These are phyloP conservation scores for Coemansia sp. DNA, from an alignment of 192 early-diverging fungal genomes.

Conservation along the genomic window DNA sequence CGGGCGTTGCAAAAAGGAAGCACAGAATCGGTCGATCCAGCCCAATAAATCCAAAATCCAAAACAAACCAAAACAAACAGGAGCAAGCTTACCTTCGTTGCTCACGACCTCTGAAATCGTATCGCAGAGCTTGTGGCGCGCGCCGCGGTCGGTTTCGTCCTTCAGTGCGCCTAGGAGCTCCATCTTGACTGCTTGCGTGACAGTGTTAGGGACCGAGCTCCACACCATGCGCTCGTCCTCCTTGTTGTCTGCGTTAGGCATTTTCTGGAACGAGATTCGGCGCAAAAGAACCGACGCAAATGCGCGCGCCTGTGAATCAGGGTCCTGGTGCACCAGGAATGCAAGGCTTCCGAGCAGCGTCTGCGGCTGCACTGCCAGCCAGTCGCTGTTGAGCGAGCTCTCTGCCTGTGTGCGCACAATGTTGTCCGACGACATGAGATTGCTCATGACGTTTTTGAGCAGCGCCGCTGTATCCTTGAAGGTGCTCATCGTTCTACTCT, in stretches of 20 bases:
- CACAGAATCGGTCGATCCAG: neutral
- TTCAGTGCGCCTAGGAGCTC: slow-evolving; percentile 78
- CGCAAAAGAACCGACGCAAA: slow-evolving; percentile 71
- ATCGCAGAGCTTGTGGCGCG: slow-evolving; percentile 93
- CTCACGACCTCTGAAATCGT: slow-evolving; percentile 87
- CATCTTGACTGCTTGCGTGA: slow-evolving; percentile 67
- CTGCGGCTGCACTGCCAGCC: slow-evolving; percentile 61
- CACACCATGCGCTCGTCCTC: slow-evolving; percentile 67
- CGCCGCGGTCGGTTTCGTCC: slow-evolving; percentile 67
- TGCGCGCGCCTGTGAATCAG: slow-evolving; percentile 59
- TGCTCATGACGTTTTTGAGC: slow-evolving; percentile 48
- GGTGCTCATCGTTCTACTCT: slow-evolving; percentile 19
- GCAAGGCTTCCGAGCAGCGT: slow-evolving; percentile 61
- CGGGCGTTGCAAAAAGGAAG: neutral
- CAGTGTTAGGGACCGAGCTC: slow-evolving; percentile 64
- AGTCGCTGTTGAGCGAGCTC: slow-evolving; percentile 59
- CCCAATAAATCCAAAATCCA: neutral
- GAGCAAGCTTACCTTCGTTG: slow-evolving; percentile 43
- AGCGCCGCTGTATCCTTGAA: slow-evolving; percentile 42
- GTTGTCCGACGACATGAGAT: slow-evolving; percentile 61
- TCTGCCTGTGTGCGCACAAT: slow-evolving; percentile 63
- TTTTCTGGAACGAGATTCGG: slow-evolving; percentile 59
- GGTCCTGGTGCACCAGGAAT: slow-evolving; percentile 55
- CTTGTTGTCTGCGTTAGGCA: slow-evolving; percentile 36
- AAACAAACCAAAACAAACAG: neutral